phyloP scores from a whole-genome alignment of 73 alveolate genomes.

The Paraurostyla sp. region DNA sequence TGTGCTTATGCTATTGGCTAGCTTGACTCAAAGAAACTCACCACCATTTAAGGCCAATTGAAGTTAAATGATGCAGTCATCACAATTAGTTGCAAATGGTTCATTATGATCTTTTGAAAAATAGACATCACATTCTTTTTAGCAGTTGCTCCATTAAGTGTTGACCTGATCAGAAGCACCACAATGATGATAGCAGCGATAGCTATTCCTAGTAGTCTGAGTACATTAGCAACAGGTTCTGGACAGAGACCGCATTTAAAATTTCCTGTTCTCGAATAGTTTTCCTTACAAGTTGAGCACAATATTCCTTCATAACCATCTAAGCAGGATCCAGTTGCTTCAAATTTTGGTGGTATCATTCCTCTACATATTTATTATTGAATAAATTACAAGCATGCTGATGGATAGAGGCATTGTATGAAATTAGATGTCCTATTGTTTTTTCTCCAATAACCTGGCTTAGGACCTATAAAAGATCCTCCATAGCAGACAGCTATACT shows the following conservation, averaged over 20 bases:
- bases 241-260: conserved; percentile 70
- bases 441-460: conserved; percentile 39
- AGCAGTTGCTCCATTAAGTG: conserved; percentile 66
- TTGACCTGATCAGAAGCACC: conserved; percentile 57
- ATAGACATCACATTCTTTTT: conserved; percentile 72
- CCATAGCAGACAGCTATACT: conserved; percentile 67
- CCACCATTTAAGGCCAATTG: conserved; percentile 71
- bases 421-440: neutral
- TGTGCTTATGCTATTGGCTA: conserved; percentile 62
- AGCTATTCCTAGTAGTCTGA: conserved; percentile 40
- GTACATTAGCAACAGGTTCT: conserved; percentile 20
- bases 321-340: conserved; percentile 52
- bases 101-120: conserved; percentile 73
- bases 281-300: conserved; percentile 65
- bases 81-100: conserved; percentile 68
- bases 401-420: conserved; percentile 34
- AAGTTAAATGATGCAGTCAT: conserved; percentile 75
- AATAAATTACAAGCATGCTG: conserved; percentile 37
- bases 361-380: neutral
- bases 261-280: conserved; percentile 54
- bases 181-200: conserved; percentile 31
- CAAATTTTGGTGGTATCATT: neutral
- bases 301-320: conserved; percentile 70
- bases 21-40: conserved; percentile 46
- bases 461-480: conserved; percentile 39